phyloP scores from a whole-genome alignment of 495 filamentous ascomycete species.

The Hypomontagnella submonticulosa region DNA sequence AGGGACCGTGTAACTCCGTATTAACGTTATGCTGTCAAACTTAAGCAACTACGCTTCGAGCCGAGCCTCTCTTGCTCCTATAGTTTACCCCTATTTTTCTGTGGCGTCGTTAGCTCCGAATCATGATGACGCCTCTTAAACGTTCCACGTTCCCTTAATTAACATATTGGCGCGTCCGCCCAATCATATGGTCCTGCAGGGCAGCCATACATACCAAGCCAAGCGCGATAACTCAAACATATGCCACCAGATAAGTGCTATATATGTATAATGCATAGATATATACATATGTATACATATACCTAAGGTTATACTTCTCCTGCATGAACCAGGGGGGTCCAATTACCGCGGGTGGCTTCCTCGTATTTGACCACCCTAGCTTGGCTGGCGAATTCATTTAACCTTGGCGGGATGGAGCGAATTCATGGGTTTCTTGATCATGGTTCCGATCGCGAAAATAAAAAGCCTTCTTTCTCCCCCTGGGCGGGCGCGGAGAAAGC shows the following conservation, averaged over 20 bases:
- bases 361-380: slow-evolving; percentile 20
- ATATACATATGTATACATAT: too few relatives aligned
- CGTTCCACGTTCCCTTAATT: background rate
- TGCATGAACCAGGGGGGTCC: slow-evolving; percentile 10
- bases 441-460: slow-evolving; percentile 8
- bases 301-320: background rate
- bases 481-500: background rate
- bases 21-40: slow-evolving; percentile 20
- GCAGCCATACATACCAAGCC: background rate
- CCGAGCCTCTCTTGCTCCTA: slow-evolving; percentile 11
- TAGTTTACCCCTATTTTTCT: slow-evolving; percentile 3
- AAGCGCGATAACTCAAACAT: slow-evolving; percentile 21
- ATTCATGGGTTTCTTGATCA: background rate
- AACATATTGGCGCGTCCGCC: background rate
- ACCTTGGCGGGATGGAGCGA: slow-evolving; percentile 25
- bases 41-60: slow-evolving; percentile 16
- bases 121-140: slow-evolving; percentile 19
- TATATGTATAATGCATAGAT: too few relatives aligned
- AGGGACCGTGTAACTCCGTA: slow-evolving; percentile 41
- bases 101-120: slow-evolving; percentile 26
- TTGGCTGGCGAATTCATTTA: slow-evolving; percentile 12
- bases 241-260: slow-evolving; percentile 22
- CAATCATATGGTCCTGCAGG: slow-evolving; percentile 20
- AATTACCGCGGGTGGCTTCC: slow-evolving; percentile 19
- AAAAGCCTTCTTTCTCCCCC: background rate